Evolutionary conservation across 2,329 filamentous ascomycete genomes (phyloP).

Genomic region (Xylaria polymorpha): DNA sequence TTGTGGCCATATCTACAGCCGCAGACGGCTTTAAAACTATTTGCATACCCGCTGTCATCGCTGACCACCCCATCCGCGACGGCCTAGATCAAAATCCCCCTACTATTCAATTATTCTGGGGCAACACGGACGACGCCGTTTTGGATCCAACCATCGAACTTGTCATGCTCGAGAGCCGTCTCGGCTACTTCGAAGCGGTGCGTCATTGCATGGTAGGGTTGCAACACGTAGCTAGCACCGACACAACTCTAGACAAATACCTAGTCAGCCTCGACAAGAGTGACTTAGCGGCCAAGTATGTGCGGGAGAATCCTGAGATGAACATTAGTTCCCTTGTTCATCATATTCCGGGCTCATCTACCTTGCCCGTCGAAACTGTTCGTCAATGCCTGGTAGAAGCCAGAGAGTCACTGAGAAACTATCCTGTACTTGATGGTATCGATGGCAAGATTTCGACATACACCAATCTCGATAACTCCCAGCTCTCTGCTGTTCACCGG

Average conservation of each 20-base stretch:
- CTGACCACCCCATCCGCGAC: conserved; percentile 71
- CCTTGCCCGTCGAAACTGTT: conserved; percentile 31
- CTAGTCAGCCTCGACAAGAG: conserved; percentile 61
- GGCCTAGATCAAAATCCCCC: conserved; percentile 74
- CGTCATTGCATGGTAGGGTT: conserved; percentile 79
- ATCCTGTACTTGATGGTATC: conserved; percentile 45
- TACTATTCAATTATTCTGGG: conserved; percentile 81
- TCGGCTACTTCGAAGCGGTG: conserved; percentile 80
- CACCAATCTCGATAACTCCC: conserved; percentile 73
- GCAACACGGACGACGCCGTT: conserved; percentile 65
- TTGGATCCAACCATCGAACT: conserved; percentile 77
- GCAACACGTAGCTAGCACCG: conserved; percentile 64
- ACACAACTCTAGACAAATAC: conserved; percentile 72
- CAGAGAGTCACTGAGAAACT: conserved; percentile 36
- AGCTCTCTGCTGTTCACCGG: conserved; percentile 73
- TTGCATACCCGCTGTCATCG: conserved; percentile 78
- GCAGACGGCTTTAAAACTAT: conserved; percentile 71
- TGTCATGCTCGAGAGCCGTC: conserved; percentile 81
- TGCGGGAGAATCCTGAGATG: conserved; percentile 49
- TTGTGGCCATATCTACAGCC: conserved; percentile 64
- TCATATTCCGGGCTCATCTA: conserved; percentile 42
- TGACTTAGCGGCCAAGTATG: conserved; percentile 49
- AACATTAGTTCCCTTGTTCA: conserved; percentile 52
- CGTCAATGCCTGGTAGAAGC: conserved; percentile 38
- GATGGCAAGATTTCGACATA: conserved; percentile 44